These are phyloP conservation scores for Crepidotus variabilis DNA, from an alignment of 768 basidiomycete genomes.

Conservation along the genomic window DNA sequence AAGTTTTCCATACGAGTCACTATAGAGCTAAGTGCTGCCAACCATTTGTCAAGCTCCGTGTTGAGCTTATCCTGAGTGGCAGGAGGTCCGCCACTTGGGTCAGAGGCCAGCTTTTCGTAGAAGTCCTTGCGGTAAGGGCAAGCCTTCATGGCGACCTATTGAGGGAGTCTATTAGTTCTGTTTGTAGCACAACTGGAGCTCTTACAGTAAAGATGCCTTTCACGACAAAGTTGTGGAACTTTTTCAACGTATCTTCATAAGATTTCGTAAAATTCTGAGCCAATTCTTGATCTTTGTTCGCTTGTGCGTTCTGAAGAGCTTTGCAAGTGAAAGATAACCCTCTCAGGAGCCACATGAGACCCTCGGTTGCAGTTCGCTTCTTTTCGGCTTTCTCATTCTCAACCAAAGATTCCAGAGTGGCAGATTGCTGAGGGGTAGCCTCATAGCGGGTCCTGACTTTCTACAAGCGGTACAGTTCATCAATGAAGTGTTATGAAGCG, in stretches of 20 bases:
- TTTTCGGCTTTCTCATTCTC: conserved; percentile 83
- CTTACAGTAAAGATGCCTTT: conserved; percentile 54
- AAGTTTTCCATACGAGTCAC: conserved; percentile 53
- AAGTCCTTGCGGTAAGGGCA: conserved; percentile 67
- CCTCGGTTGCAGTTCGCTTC: conserved; percentile 86
- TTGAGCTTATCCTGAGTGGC: conserved; percentile 47
- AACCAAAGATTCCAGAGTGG: conserved; percentile 82
- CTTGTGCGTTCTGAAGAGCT: conserved; percentile 70
- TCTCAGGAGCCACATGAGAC: conserved; percentile 90
- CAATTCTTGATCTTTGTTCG: conserved; percentile 62
- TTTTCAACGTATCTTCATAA: conserved; percentile 80
- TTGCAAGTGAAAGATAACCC: conserved; percentile 88
- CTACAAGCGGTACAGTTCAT: conserved; percentile 34
- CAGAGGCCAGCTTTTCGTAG: conserved; percentile 61
- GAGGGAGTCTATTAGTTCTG: conserved; percentile 2
- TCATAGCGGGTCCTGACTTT: conserved; percentile 87
- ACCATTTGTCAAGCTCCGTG: conserved; percentile 61
- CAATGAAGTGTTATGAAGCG: not conserved
- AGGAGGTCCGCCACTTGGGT: conserved; percentile 47
- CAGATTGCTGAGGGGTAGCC: conserved; percentile 56
- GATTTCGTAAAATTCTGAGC: conserved; percentile 70
- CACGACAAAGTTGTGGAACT: conserved; percentile 79
- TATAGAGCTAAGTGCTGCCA: conserved; percentile 55
- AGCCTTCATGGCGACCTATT: conserved; percentile 60
- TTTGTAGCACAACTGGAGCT: not conserved